Conservation (phyloP, 106 monocot genomes). For the Dioscorea dumetorum region DNA sequence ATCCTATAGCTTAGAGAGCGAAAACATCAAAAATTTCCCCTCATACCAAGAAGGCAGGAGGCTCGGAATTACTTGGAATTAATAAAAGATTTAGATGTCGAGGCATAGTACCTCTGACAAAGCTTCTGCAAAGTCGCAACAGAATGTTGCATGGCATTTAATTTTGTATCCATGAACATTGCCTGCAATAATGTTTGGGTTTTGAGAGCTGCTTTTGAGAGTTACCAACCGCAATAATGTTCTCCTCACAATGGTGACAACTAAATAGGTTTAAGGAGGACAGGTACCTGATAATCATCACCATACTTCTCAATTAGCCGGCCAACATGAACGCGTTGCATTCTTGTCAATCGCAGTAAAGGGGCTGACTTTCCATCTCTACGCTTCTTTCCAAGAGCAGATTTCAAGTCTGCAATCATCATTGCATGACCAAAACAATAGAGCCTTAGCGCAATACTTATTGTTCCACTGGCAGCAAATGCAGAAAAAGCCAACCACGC, state of each 20-base stretch:
- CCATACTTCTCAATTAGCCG: conserved; percentile 68
- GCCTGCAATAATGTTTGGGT: conserved; percentile 24
- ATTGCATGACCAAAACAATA: too few relatives aligned
- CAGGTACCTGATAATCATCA: conserved; percentile 71
- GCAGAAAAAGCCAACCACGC: too few relatives aligned
- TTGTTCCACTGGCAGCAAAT: too few relatives aligned
- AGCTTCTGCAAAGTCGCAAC: conserved; percentile 49
- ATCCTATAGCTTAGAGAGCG: too few relatives aligned
- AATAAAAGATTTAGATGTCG: not conserved
- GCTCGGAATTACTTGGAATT: too few relatives aligned
- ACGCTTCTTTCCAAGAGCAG: conserved; percentile 77
- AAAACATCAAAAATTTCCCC: too few relatives aligned
- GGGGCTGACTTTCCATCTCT: conserved; percentile 68
- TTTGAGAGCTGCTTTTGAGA: too few relatives aligned
- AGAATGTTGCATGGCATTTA: conserved; percentile 70
- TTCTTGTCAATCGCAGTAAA: conserved; percentile 49
- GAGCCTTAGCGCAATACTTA: too few relatives aligned
- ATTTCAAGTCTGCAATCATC: conserved; percentile 50
- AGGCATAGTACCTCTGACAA: conserved; percentile 38
- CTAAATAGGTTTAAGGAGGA: not conserved
- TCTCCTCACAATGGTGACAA: not conserved
- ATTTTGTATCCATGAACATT: conserved; percentile 66
- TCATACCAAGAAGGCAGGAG: too few relatives aligned
- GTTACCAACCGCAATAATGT: too few relatives aligned
- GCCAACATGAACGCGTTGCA: conserved; percentile 63